Base-by-base conservation (phyloP, 176 grass and related monocot genomes). In the Oryza punctata region DNA sequence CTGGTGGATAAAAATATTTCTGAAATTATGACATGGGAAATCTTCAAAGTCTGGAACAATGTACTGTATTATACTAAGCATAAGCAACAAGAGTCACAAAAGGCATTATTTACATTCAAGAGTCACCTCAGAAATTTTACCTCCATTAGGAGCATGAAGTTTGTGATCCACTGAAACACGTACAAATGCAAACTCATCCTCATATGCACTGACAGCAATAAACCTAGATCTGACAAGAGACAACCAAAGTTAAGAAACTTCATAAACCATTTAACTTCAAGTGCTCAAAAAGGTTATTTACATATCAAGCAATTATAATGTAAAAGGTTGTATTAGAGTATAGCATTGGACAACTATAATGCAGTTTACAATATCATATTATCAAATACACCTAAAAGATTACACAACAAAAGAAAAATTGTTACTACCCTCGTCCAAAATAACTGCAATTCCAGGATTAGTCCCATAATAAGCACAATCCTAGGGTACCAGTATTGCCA, bases 1-100 rank as follows among this genome's bases (percentile, higher is more conserved):
- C 93, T 90, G 93, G 69, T 82, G 96, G 91, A 95, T 98, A 98
- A 83, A 87, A 91, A 82, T 93, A 95, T 95, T 95, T 95, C 96
- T 98, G 91, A 92, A 97, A 91, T 97, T 91, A 92, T 87, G 88
- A 90, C 84, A 97, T 90, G 86, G 89, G 91, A 94, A 83, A 94
- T 90, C 89, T 90, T 94, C 79, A 92, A 90, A 92, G 85, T 94
- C 92, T 94, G 89, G 89, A 91, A 98, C 90, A 70, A 91, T 95
- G 80, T 87, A 85, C 78, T 97, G 87, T 83, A 93, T 93, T 93
- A 91, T 85, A 87, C 82, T 76, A 85, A 71, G 91, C 59, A 89
- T 78, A 77, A 73, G 72, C 70, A 84, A 73, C 54, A 71, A 38
- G 43, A 52, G 49, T 66, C 47, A 64, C 41, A 32, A 82, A 74